These are phyloP conservation scores for Scorias spongiosa DNA, from an alignment of 2,329 filamentous ascomycete genomes.

Conservation along the genomic window DNA sequence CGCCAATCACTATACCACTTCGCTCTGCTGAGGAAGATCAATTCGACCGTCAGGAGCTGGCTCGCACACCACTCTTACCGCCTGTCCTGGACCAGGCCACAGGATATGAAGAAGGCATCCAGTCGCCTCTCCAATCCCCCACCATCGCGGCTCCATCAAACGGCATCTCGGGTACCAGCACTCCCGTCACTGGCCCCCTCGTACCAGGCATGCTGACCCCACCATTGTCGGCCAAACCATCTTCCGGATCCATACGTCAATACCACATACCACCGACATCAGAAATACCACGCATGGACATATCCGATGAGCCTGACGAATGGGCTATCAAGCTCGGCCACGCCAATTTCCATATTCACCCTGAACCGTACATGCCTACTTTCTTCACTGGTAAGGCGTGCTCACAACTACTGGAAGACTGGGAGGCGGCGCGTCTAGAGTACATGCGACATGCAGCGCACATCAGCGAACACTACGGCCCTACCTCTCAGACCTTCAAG, in stretches of 20 bases:
- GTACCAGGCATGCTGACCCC: constrained; percentile 45
- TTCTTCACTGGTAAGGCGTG: constrained; percentile 24
- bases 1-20: constrained; percentile 10
- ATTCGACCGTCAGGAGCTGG: constrained; percentile 43
- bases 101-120: constrained; percentile 39
- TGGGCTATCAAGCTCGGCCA: constrained; percentile 81
- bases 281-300: constrained; percentile 50
- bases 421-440: constrained; percentile 69
- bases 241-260: constrained; percentile 56
- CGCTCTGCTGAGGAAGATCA: constrained; percentile 26
- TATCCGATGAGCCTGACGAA: constrained; percentile 35
- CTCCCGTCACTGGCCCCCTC: constrained; percentile 35
- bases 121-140: constrained; percentile 78
- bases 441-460: constrained; percentile 81
- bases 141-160: constrained; percentile 49
- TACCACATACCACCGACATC: constrained; percentile 37
- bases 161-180: constrained; percentile 27
- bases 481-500: constrained; percentile 75
- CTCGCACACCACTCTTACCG: constrained; percentile 72
- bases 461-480: constrained; percentile 78
- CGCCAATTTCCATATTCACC: constrained; percentile 80
- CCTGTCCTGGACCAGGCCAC: constrained; percentile 53
- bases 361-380: constrained; percentile 61
- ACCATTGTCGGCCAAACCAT: constrained; percentile 62
- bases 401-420: constrained; percentile 57